Percentiles rank a stretch among this genome's conserved stretches.
phyloP scores from a whole-genome alignment of 768 basidiomycete species.

The Arthromyces matolae region DNA sequence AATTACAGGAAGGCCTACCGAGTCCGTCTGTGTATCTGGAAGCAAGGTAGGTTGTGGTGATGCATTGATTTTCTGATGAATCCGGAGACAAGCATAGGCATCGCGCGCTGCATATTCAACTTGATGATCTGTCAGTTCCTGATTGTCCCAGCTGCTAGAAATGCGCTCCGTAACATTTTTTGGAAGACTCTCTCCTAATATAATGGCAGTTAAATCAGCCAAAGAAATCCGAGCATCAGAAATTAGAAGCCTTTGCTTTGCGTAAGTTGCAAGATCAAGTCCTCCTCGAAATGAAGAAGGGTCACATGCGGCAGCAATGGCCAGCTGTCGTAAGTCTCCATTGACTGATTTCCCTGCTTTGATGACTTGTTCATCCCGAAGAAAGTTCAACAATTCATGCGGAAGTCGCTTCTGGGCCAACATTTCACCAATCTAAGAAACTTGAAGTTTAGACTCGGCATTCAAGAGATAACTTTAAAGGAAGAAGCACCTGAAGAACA shows the following conservation, averaged over 20 bases:
- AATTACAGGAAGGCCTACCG: background rate
- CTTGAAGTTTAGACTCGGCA: too few species aligned
- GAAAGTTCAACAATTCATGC: background rate
- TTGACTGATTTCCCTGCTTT: background rate
- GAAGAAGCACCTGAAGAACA: slow-evolving; percentile 16
- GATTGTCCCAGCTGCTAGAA: background rate
- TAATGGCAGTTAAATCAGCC: background rate
- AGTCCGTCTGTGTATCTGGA: background rate
- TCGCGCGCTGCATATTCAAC: background rate
- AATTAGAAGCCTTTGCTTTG: background rate
- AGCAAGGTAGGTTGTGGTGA: background rate
- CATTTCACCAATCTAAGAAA: background rate
- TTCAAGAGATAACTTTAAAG: background rate
- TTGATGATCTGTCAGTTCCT: background rate
- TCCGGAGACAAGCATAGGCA: background rate
- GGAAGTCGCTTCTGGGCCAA: background rate
- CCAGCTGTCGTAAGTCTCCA: background rate
- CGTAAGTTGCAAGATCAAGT: background rate
- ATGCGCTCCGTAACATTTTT: background rate
- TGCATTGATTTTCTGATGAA: background rate
- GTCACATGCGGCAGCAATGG: background rate
- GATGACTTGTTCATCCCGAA: background rate
- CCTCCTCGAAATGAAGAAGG: background rate
- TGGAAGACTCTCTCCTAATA: background rate
- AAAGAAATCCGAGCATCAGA: background rate